phyloP scores from a whole-genome alignment of 345 rosid genomes.

The Pistacia vera region DNA sequence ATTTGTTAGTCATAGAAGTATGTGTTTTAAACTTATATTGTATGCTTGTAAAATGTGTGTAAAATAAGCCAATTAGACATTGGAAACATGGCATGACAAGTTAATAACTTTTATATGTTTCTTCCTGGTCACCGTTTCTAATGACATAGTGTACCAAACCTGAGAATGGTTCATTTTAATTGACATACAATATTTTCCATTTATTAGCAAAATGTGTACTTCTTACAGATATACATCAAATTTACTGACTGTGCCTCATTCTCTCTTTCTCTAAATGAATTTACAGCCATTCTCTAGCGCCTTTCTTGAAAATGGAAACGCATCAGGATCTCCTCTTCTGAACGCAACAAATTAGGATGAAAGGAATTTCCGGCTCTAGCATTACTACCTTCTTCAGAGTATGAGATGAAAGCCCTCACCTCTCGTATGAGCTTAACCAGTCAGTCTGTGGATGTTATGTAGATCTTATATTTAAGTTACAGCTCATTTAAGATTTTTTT shows the following conservation, averaged over 20 bases:
- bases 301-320: conserved; percentile 64
- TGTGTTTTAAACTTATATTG: background rate
- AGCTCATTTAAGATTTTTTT: background rate
- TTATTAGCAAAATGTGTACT: background rate
- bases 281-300: conserved; percentile 67
- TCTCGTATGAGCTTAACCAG: background rate
- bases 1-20: background rate
- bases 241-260: conserved; percentile 10
- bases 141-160: background rate
- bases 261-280: conserved; percentile 6
- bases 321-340: conserved; percentile 53
- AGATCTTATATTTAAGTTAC: background rate
- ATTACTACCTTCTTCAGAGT: background rate
- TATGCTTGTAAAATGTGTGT: too few relatives aligned
- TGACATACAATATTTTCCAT: background rate
- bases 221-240: background rate
- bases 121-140: background rate
- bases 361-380: background rate
- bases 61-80: background rate
- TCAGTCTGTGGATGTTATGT: background rate
- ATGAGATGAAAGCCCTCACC: conserved; percentile 4
- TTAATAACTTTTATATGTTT: background rate
- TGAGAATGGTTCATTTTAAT: background rate
- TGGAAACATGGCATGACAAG: background rate
- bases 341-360: conserved; percentile 40